Conservation (phyloP, 163 green algal species). For the Coccomyxa subellipsoidea region DNA sequence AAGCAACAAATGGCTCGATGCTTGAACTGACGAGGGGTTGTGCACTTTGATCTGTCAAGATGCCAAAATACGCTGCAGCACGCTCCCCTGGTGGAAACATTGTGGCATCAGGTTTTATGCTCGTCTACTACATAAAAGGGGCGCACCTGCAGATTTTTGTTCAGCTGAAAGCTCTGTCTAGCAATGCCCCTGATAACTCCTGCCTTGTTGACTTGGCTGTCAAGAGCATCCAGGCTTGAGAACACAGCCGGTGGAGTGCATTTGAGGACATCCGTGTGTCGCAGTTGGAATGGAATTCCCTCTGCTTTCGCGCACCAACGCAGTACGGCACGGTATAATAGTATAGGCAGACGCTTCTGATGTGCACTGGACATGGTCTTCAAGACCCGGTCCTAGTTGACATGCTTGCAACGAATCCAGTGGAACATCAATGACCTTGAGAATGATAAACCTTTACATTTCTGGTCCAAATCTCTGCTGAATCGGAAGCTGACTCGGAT, state of each 20-base stretch:
- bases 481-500: background rate
- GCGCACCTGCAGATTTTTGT: background rate
- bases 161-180: background rate
- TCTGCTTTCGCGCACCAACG: background rate
- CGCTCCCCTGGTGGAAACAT: too few species aligned
- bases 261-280: background rate
- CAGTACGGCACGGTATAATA: background rate
- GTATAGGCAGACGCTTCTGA: background rate
- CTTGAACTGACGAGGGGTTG: too few species aligned
- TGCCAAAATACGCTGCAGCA: too few species aligned
- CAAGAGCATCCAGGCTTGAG: background rate
- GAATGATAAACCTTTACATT: background rate
- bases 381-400: background rate
- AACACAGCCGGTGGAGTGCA: background rate
- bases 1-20: background rate
- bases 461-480: background rate
- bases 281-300: conserved; percentile 1
- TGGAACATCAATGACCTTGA: background rate
- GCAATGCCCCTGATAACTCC: background rate
- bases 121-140: too few species aligned
- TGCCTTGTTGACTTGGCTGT: background rate
- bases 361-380: background rate
- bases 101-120: too few species aligned
- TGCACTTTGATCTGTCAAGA: too few species aligned
- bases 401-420: background rate